Conservation (phyloP, 441 rosid species). For the Eutrema salsugineum region DNA sequence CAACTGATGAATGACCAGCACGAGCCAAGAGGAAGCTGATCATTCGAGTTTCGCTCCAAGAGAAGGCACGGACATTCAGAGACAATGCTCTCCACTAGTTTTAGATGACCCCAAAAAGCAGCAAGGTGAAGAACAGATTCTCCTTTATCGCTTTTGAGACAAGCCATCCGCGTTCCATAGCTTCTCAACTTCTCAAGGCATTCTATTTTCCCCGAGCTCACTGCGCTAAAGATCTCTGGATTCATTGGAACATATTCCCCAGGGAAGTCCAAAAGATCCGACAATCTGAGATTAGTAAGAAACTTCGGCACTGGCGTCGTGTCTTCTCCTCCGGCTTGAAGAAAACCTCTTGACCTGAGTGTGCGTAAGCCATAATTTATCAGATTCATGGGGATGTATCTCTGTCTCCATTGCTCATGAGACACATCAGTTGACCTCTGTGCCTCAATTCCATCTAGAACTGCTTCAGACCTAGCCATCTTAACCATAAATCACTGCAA, state of each 20-base stretch:
- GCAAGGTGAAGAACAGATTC: conserved; percentile 4
- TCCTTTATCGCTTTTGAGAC: neutral
- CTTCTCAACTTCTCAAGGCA: neutral
- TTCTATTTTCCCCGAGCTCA: neutral
- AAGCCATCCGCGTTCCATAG: neutral
- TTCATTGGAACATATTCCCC: neutral
- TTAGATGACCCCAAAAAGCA: neutral
- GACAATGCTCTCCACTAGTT: neutral
- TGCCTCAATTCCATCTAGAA: neutral
- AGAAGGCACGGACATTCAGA: neutral
- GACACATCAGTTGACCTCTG: neutral
- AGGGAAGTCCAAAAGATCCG: neutral
- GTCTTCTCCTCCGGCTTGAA: too few relatives aligned
- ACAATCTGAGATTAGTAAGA: too few relatives aligned
- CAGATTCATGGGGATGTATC: neutral
- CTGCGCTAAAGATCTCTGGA: neutral
- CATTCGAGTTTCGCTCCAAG: neutral
- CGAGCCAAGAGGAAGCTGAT: neutral
- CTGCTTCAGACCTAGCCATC: neutral
- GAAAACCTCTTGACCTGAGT: too few relatives aligned
- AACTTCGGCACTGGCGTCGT: too few relatives aligned
- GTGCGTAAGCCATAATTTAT: too few relatives aligned
- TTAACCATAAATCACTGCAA: neutral
- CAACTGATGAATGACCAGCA: neutral
- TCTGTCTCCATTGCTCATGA: neutral